These are phyloP conservation scores for Tricholoma saponaceum DNA, from an alignment of 768 basidiomycete genomes.

Conservation along the genomic window DNA sequence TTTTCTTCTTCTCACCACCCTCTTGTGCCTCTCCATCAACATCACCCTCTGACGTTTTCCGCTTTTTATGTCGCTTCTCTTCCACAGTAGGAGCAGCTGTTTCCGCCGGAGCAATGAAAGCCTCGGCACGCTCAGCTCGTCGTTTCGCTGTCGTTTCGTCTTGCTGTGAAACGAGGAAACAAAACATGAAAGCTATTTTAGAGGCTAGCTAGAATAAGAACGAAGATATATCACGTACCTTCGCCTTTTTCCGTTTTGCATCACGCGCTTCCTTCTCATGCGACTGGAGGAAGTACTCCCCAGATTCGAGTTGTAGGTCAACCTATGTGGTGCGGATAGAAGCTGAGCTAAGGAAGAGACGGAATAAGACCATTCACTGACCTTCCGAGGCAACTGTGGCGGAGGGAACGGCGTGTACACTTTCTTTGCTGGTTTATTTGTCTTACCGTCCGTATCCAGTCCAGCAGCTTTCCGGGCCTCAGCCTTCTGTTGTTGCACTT, in stretches of 20 bases:
- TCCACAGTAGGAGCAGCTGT: constrained; percentile 66
- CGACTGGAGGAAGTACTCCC: constrained; percentile 97
- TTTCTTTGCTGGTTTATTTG: constrained; percentile 60
- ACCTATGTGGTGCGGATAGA: constrained; percentile 39
- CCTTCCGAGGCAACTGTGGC: constrained; percentile 89
- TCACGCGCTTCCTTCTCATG: constrained; percentile 81
- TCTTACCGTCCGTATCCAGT: constrained; percentile 43
- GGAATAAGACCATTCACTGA: constrained; percentile 22
- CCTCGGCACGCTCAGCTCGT: constrained; percentile 79
- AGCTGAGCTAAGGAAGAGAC: neutral
- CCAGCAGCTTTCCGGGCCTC: constrained; percentile 68
- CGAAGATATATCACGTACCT: constrained; percentile 38
- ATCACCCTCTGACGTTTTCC: constrained; percentile 35
- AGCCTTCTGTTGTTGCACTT: constrained; percentile 53
- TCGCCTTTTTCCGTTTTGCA: constrained; percentile 67
- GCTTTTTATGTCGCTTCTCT: constrained; percentile 64
- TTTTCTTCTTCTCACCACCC: neutral
- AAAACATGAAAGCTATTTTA: neutral
- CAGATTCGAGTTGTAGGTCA: constrained; percentile 91
- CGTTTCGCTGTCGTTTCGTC: constrained; percentile 65
- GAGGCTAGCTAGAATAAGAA: neutral
- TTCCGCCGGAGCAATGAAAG: constrained; percentile 86
- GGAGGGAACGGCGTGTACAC: constrained; percentile 99
- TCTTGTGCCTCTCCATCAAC: constrained; percentile 29
- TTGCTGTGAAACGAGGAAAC: constrained; percentile 52